Evolutionary conservation across 2,329 filamentous ascomycete species (phyloP).

Genomic region (Cladophialophora yegresii): DNA sequence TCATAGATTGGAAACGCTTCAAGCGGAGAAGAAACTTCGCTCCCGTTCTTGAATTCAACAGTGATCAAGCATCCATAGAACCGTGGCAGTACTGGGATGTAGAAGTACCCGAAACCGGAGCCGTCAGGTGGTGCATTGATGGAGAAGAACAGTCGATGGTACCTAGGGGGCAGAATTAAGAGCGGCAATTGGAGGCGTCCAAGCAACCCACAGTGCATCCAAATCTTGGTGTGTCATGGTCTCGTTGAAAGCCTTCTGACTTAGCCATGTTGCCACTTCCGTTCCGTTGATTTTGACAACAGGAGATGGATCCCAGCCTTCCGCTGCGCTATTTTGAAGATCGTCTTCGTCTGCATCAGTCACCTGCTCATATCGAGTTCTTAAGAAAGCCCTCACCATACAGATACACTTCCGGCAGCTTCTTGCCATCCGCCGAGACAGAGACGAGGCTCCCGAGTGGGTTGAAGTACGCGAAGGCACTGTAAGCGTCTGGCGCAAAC

Average conservation of each 20-base stretch:
- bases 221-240: constrained; percentile 10
- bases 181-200: not conserved
- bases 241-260: constrained; percentile 3
- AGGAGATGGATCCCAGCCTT: constrained; percentile 12
- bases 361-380: not conserved
- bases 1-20: not conserved
- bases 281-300: constrained; percentile 30
- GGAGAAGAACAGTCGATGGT: constrained; percentile 5
- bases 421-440: constrained; percentile 60
- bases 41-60: constrained; percentile 13
- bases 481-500: not conserved
- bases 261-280: constrained; percentile 3
- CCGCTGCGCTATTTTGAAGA: not conserved
- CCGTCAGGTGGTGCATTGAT: not conserved
- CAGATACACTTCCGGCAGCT: constrained; percentile 59
- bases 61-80: constrained; percentile 5
- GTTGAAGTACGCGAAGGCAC: constrained; percentile 47
- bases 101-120: not conserved
- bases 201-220: constrained; percentile 9
- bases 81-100: not conserved
- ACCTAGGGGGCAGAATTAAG: not conserved
- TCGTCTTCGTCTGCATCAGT: not conserved
- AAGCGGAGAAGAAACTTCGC: not conserved
- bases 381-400: constrained; percentile 3
- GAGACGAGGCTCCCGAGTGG: constrained; percentile 60